Evolutionary conservation across 768 basidiomycete genomes (phyloP).

Genomic region (Sistotremastrum suecicum): DNA sequence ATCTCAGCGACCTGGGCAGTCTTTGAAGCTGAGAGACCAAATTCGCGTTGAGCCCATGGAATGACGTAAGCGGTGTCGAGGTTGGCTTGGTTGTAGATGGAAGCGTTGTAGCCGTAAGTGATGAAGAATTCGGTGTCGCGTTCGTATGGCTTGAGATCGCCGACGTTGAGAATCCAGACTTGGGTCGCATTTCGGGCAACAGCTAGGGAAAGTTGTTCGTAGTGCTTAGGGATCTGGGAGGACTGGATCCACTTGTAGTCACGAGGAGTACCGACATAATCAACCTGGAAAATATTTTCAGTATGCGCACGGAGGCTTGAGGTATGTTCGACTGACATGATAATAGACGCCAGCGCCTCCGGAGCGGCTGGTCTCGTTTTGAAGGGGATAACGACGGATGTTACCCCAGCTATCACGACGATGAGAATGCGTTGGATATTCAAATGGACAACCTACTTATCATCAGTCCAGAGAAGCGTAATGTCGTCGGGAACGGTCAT

Average conservation of each 20-base stretch:
- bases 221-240: slow-evolving; percentile 40
- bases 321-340: slow-evolving; percentile 25
- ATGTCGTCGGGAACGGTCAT: slow-evolving; percentile 50
- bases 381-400: slow-evolving; percentile 43
- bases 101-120: slow-evolving; percentile 43
- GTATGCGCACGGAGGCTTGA: no score
- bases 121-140: slow-evolving; percentile 60
- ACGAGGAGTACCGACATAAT: slow-evolving; percentile 44
- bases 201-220: slow-evolving; percentile 58
- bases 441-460: slow-evolving; percentile 32
- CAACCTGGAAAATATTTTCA: no score
- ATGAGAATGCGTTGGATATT: no score
- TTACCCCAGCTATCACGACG: slow-evolving; percentile 42
- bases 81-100: slow-evolving; percentile 41
- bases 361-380: slow-evolving; percentile 39
- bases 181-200: slow-evolving; percentile 40
- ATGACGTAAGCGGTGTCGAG: slow-evolving; percentile 32
- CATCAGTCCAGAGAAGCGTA: slow-evolving; percentile 55
- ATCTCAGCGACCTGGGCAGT: slow-evolving; percentile 34
- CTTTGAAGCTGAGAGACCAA: slow-evolving; percentile 28
- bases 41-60: slow-evolving; percentile 52
- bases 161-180: slow-evolving; percentile 65
- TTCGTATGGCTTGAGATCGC: slow-evolving; percentile 64
- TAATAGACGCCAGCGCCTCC: slow-evolving; percentile 65
- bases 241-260: slow-evolving; percentile 65